Conservation (phyloP, 441 rosid species). For the Mallotus repandus region DNA sequence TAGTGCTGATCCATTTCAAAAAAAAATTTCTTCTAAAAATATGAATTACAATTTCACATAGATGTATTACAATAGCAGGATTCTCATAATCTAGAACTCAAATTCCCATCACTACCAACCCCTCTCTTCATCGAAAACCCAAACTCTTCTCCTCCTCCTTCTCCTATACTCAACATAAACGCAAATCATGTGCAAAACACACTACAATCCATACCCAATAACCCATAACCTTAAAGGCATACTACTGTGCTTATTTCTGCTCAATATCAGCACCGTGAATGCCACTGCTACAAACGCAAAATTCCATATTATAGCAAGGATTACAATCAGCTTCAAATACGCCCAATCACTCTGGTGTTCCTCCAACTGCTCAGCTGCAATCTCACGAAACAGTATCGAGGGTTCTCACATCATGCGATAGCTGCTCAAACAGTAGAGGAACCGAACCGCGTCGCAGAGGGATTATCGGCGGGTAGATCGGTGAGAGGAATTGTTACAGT, state of each 20-base stretch:
- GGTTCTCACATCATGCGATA: conserved; percentile 93
- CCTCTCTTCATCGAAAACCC: conserved; percentile 4
- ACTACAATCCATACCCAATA: conserved; percentile 76
- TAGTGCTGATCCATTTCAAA: background rate
- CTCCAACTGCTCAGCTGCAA: conserved; percentile 95
- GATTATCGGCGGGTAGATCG: conserved; percentile 52
- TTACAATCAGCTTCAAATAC: conserved; percentile 91
- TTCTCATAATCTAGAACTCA: conserved; percentile 37
- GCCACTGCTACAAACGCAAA: conserved; percentile 82
- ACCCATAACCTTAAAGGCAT: conserved; percentile 87
- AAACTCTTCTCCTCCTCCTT: conserved; percentile 38
- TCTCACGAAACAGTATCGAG: conserved; percentile 84
- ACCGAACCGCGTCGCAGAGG: conserved; percentile 80
- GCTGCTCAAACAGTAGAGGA: conserved; percentile 82
- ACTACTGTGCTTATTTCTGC: conserved; percentile 58
- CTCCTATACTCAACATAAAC: conserved; percentile 76
- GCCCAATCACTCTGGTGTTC: conserved; percentile 99
- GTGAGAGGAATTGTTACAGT: conserved; percentile 26
- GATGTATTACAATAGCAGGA: too few species aligned
- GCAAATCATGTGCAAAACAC: conserved; percentile 81
- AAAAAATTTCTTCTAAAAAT: too few species aligned
- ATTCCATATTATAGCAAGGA: conserved; percentile 86
- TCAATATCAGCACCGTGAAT: conserved; percentile 52
- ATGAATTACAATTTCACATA: too few species aligned
- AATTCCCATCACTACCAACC: conserved; percentile 31